Conservation (phyloP, 305 asterid species). For the Fraxinus xanthoxyloides region DNA sequence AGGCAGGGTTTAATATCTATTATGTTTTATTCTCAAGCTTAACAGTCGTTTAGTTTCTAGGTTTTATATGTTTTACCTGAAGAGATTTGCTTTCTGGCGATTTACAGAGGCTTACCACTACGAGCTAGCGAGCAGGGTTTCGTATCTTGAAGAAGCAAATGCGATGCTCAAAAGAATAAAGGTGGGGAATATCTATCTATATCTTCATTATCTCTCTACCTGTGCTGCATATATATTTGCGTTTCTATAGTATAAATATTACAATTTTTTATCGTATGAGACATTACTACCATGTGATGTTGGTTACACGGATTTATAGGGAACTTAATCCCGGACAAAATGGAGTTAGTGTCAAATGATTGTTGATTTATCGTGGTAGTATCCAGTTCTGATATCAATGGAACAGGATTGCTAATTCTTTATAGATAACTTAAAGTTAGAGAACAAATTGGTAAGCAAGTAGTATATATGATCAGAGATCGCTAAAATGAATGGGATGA, state of each 20-base stretch:
- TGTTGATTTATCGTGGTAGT: not conserved
- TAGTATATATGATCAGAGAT: not conserved
- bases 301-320: constrained; percentile 8
- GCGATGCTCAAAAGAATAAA: constrained; percentile 67
- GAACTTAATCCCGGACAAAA: not conserved
- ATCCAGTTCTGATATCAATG: not conserved
- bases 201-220: not conserved
- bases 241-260: not conserved
- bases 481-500: not conserved
- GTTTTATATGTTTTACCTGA: not conserved
- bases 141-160: constrained; percentile 71
- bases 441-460: not conserved
- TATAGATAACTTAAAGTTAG: not conserved
- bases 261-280: not conserved
- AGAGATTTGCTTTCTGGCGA: constrained; percentile 14
- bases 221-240: not conserved
- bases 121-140: constrained; percentile 76
- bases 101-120: constrained; percentile 73
- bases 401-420: not conserved
- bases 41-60: not conserved
- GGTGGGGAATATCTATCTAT: constrained; percentile 34
- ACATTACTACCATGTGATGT: not conserved
- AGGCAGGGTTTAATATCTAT: constrained; percentile 41
- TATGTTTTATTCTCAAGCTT: not conserved
- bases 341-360: not conserved